These are phyloP conservation scores for Lathyrus tuberosus DNA, from an alignment of 306 rosid genomes.

Conservation along the genomic window DNA sequence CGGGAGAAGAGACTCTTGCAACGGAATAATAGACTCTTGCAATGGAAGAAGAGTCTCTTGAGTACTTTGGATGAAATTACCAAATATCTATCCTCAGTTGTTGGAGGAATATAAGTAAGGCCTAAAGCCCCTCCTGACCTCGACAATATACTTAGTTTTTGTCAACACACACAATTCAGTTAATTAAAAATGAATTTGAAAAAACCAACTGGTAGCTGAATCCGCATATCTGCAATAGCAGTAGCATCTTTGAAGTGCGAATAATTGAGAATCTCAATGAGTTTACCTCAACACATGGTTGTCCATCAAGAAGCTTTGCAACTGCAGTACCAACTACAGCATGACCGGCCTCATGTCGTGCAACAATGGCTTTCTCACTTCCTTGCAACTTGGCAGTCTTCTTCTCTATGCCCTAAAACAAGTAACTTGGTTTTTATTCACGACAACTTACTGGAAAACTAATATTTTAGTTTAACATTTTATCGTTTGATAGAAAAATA, in stretches of 20 bases:
- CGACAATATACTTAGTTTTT: slow-evolving; percentile 95
- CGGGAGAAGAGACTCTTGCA: too few species aligned
- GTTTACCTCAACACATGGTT: slow-evolving; percentile 92
- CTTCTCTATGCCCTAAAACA: slow-evolving; percentile 89
- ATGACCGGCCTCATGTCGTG: slow-evolving; percentile 97
- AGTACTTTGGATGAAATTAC: too few species aligned
- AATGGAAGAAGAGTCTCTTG: too few species aligned
- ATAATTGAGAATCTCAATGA: slow-evolving; percentile 20
- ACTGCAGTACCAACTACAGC: slow-evolving; percentile 98
- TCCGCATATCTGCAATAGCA: slow-evolving; percentile 16
- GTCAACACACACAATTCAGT: slow-evolving; percentile 36
- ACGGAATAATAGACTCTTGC: too few species aligned
- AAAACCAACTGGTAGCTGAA: slow-evolving; percentile 23
- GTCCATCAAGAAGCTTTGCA: slow-evolving; percentile 89
- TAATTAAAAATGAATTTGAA: slow-evolving; percentile 22
- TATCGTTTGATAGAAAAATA: slow-evolving; percentile 29
- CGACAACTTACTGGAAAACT: slow-evolving; percentile 10
- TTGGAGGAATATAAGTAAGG: slow-evolving; percentile 90
- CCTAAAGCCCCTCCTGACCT: slow-evolving; percentile 98
- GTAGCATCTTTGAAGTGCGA: slow-evolving; percentile 30
- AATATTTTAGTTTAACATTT: slow-evolving; percentile 3
- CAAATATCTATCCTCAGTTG: slow-evolving; percentile 89
- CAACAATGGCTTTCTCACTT: slow-evolving; percentile 88
- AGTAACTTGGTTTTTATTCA: slow-evolving; percentile 42
- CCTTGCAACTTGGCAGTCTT: slow-evolving; percentile 92